Conservation (phyloP, 306 rosid genomes). For the Casuarina cunninghamiana region DNA sequence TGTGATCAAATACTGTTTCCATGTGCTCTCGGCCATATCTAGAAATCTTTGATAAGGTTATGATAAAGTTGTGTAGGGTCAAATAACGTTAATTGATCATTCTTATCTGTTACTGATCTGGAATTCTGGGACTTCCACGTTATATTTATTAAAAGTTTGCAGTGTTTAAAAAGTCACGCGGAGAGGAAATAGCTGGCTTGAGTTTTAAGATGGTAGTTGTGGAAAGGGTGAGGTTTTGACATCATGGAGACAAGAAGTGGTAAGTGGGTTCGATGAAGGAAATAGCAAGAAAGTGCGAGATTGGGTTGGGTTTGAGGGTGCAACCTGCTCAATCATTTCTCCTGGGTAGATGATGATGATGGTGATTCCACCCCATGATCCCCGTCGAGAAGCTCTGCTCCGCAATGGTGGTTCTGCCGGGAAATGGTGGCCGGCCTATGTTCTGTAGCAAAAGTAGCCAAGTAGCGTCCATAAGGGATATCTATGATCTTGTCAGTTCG, state of each 20-base stretch:
- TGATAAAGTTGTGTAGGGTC: no score
- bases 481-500: constrained; percentile 26
- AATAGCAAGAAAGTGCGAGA: constrained; percentile 24
- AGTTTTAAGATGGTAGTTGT: not conserved
- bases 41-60: no score
- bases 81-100: no score
- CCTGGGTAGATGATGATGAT: constrained; percentile 22
- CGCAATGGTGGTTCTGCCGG: constrained; percentile 21
- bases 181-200: not conserved
- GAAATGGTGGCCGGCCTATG: constrained; percentile 21
- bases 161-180: no score
- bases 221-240: not conserved
- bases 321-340: constrained; percentile 21
- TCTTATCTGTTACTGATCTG: no score
- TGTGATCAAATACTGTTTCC: no score
- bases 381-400: constrained; percentile 12
- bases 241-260: constrained; percentile 35
- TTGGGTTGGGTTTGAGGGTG: constrained; percentile 42
- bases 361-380: constrained; percentile 22
- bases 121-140: no score
- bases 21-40: no score
- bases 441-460: constrained; percentile 29
- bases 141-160: no score
- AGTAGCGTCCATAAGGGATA: not conserved
- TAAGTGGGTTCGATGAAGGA: constrained; percentile 32